Base-by-base conservation (phyloP, 2,329 filamentous ascomycete genomes). In the Dichotomopilus funicola region DNA sequence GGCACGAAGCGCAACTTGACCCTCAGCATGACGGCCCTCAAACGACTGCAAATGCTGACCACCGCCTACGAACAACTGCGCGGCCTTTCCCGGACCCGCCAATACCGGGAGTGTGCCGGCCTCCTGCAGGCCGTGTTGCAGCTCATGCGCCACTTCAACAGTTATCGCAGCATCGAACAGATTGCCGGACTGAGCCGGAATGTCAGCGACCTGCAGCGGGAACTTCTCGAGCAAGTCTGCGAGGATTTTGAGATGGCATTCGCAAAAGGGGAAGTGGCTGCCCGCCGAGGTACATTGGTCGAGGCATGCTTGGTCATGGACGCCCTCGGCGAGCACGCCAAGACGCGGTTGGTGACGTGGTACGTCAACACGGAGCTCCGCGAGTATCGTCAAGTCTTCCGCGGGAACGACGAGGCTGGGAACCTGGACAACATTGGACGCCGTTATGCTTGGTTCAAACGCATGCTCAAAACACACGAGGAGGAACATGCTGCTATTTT, bases 101-200 rank as follows among this genome's bases (percentile, higher is more conserved):
- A 99, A 71, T 99, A 99, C 70, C 80, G 89, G 61, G 94, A 99
- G 70, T 97, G 94, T 68, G 91, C 92, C 12, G 91, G 95, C 65
- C 78, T 99, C 57, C 77, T 99, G 55, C 90, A 96, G 74, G 94
- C 94, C 8, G 94, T 99, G 36, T 82, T 99, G 56, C 94, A 99
- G 79, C 84, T 99, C 46, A 96, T 97, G 88, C 89, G 89, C 63
- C 91, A 99, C 73, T 99, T 99, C 80, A 95, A 96, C 74, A 95
- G 89, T 71, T 99, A 97, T 71, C 80, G 94, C 57, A 96, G 91
- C 64, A 97, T 99, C 64, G 92, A 97, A 69, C 94, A 99, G 78
- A 97, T 99, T 68, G 94, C 94, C 34, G 88, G 88, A 0, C 78
- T 99, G 60, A 95, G 90, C 68, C 85, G 90, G 51, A 95, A 95